Evolutionary conservation across 2,329 filamentous ascomycete species (phyloP).

Genomic region (Tolypocladium endophyticum): DNA sequence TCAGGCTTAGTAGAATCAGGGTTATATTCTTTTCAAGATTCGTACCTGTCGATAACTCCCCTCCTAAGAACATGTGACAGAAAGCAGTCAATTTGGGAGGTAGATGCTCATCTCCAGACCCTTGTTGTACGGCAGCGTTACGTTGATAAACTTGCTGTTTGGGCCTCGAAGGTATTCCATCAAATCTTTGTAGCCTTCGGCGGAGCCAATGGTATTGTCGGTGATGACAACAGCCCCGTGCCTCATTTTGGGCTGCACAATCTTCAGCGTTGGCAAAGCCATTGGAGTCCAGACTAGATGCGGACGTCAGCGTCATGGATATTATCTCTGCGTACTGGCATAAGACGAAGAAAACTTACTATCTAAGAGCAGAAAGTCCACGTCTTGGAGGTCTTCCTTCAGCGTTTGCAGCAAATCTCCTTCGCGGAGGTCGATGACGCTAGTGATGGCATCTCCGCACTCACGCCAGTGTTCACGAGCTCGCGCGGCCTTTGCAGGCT

Average conservation of each 20-base stretch:
- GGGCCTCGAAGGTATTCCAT: conserved; percentile 33
- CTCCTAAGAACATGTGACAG: neutral
- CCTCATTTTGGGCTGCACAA: conserved; percentile 34
- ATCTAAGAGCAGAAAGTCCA: conserved; percentile 51
- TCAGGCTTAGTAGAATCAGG: too few species aligned
- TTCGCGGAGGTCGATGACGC: conserved; percentile 44
- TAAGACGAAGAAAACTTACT: conserved; percentile 32
- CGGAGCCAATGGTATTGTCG: conserved; percentile 35
- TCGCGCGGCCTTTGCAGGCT: conserved; percentile 37
- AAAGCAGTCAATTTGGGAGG: neutral
- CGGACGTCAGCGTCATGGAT: neutral
- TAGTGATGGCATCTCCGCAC: conserved; percentile 37
- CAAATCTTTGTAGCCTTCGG: conserved; percentile 34
- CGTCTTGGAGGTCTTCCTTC: conserved; percentile 25
- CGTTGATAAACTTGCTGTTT: conserved; percentile 35
- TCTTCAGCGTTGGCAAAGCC: conserved; percentile 39
- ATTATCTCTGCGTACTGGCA: neutral
- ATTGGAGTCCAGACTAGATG: conserved; percentile 43
- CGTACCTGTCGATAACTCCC: too few species aligned
- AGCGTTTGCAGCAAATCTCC: conserved; percentile 47
- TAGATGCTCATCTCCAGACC: conserved; percentile 17
- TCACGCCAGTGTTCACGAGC: conserved; percentile 45
- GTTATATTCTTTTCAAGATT: too few species aligned
- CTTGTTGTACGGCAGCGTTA: conserved; percentile 19
- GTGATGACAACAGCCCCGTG: conserved; percentile 36